phyloP scores from a whole-genome alignment of 768 basidiomycete species.

The Russula foetens region DNA sequence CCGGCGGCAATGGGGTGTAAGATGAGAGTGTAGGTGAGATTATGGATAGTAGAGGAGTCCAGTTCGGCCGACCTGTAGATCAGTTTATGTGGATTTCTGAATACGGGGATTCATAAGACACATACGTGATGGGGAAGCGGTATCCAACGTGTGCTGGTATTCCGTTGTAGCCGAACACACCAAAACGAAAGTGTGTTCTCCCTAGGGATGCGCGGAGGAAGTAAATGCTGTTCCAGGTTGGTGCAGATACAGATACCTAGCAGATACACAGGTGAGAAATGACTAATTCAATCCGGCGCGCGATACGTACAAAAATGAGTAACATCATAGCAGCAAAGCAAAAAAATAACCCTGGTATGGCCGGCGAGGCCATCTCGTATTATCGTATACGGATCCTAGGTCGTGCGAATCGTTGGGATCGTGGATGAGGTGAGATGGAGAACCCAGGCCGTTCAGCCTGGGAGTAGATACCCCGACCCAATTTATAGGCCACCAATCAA shows the following conservation, averaged over 20 bases:
- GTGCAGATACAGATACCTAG: conserved; percentile 63
- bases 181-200: conserved; percentile 42
- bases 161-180: conserved; percentile 73
- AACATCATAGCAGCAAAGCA: conserved; percentile 64
- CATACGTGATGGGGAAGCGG: conserved; percentile 42
- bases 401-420: not conserved
- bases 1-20: conserved; percentile 77
- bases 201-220: conserved; percentile 50
- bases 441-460: not conserved
- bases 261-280: not conserved
- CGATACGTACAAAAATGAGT: conserved; percentile 52
- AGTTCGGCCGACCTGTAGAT: conserved; percentile 34
- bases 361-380: conserved; percentile 43
- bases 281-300: not conserved
- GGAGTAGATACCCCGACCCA: too few relatives aligned
- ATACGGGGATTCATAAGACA: conserved; percentile 5
- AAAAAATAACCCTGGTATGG: conserved; percentile 62
- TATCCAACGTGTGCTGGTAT: conserved; percentile 52
- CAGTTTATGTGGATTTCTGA: not conserved
- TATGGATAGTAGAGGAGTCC: conserved; percentile 48
- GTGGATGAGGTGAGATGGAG: not conserved
- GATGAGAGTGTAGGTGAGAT: conserved; percentile 66
- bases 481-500: not conserved
- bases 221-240: conserved; percentile 64
- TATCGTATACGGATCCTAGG: conserved; percentile 13